Base-by-base conservation (phyloP, 331 rosid genomes). In the Quercus tomentella region DNA sequence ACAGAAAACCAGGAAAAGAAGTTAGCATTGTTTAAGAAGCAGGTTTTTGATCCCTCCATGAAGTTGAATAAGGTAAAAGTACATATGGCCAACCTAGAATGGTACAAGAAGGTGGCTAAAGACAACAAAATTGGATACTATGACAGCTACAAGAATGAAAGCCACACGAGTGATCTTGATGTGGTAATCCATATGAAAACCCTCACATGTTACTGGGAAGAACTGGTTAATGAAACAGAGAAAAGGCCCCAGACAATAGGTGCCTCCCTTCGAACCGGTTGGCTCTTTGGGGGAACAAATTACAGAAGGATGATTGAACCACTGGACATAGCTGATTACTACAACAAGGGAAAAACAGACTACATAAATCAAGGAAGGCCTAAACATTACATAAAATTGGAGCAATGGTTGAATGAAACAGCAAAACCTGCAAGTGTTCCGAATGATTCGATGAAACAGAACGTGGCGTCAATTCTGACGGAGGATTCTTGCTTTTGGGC, bases 191-290 rank as follows among this genome's bases (percentile, higher is more conserved):
- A 1, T 16, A 76, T 51, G 22, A 88, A 72, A 69, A 45, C 4
- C n/a, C 89, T 94, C 56, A 85, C 28, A 25, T 58, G 20, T 11
- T 92, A 92, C 73, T 92, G 97, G 98, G 71, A 23, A n/a, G 79
- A 84, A 7, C 3, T 41, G 45, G 45, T 41, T 41, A 2, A 41
- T 41, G 3, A 41, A 8, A 1, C 0, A 8, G 45, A 41, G 45
- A 41, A 41, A 41, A 41, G 45, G 45, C 45, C 45, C 3, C 45
- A 41, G 3, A 41, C 45, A 8, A 12, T 41, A 0, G 45, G 45
- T 0, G 45, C 45, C 45, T 41, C 45, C 12, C 45, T 41, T 41
- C 45, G 12, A 2, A 41, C 45, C 3, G 3, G 45, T 41, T 8
- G 3, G 3, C 45, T 41, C 11, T 41, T 8, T 2, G 45, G 45